Conservation (phyloP, 176 grass and related monocot genomes). For the Saccharum officinarum region DNA sequence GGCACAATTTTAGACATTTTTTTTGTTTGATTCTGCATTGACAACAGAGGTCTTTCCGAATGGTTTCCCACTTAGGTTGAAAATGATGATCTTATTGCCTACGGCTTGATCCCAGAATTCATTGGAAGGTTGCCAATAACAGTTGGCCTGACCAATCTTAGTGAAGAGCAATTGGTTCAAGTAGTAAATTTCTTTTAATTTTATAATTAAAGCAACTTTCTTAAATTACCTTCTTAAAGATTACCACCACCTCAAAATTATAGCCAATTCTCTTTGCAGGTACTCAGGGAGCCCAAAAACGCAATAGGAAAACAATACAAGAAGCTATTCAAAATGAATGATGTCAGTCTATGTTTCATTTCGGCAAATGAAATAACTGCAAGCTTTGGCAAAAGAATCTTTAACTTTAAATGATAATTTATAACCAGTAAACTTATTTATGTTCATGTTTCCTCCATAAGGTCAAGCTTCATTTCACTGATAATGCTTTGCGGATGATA, state of each 20-base stretch:
- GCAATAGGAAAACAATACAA: constrained; percentile 68
- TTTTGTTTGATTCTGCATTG: background rate
- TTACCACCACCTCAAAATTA: background rate
- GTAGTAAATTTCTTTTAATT: constrained; percentile 11
- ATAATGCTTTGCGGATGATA: constrained; percentile 51
- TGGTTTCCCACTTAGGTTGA: constrained; percentile 45
- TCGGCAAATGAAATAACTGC: background rate
- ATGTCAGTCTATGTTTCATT: constrained; percentile 46
- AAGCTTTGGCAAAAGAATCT: background rate
- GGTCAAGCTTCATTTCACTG: constrained; percentile 66
- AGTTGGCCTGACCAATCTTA: constrained; percentile 48
- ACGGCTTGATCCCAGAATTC: constrained; percentile 72
- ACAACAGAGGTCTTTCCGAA: background rate
- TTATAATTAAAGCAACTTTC: background rate
- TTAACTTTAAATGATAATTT: background rate
- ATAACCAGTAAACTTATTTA: background rate
- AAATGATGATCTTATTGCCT: constrained; percentile 64
- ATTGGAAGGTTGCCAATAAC: constrained; percentile 68
- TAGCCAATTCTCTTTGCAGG: constrained; percentile 39
- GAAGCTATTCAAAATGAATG: constrained; percentile 75
- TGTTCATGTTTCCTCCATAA: constrained; percentile 19
- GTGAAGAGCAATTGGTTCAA: constrained; percentile 64
- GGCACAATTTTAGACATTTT: background rate
- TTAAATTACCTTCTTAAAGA: background rate
- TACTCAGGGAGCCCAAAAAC: constrained; percentile 63